Percentiles rank a stretch among this genome's conserved stretches.
Evolutionary conservation across 768 basidiomycete species (phyloP).

Genomic region (Pulveroboletus sp.): DNA sequence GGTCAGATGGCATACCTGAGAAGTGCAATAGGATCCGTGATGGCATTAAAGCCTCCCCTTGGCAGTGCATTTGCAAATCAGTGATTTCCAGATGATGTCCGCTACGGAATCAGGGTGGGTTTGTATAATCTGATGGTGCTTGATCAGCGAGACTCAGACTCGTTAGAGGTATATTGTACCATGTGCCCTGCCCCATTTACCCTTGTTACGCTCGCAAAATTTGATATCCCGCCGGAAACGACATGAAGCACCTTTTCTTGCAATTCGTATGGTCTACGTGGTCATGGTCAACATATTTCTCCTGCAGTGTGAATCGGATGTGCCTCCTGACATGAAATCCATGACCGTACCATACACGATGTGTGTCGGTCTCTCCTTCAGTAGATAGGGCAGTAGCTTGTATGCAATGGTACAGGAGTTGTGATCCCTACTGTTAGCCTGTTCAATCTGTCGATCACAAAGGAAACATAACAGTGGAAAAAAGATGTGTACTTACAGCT

Average conservation of each 20-base stretch:
- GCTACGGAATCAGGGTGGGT: background rate
- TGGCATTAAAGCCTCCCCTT: too few species aligned
- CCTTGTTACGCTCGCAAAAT: too few species aligned
- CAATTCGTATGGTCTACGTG: background rate
- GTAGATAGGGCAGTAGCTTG: background rate
- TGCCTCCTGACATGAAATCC: background rate
- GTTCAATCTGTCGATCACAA: background rate
- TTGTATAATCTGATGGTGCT: background rate
- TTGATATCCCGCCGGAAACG: slow-evolving; percentile 1
- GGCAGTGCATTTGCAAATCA: too few species aligned
- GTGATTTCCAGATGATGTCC: slow-evolving; percentile 7
- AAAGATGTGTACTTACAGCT: background rate
- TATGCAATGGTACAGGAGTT: background rate
- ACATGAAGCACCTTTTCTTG: background rate
- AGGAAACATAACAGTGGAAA: background rate
- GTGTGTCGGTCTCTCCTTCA: slow-evolving; percentile 4
- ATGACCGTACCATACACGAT: background rate
- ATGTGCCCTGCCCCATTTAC: background rate
- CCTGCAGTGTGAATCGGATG: background rate
- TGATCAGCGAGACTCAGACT: background rate
- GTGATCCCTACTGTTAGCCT: background rate
- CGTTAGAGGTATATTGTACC: background rate
- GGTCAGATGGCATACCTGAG: too few species aligned
- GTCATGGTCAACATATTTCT: background rate
- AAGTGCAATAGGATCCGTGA: too few species aligned